These are phyloP conservation scores for Pythium oligandrum DNA, from an alignment of 352 stramenopile species.

Conservation along the genomic window DNA sequence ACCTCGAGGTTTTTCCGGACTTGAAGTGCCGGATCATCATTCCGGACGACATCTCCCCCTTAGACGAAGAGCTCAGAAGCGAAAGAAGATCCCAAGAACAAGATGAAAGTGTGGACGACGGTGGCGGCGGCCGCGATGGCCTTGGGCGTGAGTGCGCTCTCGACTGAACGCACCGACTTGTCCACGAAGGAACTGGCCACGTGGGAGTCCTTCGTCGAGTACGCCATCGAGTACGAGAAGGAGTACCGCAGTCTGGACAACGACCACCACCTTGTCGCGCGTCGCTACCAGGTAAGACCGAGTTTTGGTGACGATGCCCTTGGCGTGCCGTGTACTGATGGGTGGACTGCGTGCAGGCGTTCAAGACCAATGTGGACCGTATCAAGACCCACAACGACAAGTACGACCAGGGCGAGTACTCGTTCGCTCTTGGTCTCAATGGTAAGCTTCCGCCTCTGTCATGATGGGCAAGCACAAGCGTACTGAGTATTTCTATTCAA, in stretches of 20 bases:
- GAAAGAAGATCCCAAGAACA: background rate
- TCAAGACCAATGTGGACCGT: constrained; percentile 42
- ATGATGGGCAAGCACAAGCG: no score
- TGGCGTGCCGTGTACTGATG: background rate
- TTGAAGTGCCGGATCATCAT: background rate
- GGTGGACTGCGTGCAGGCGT: constrained; percentile 15
- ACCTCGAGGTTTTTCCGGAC: background rate
- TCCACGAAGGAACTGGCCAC: background rate
- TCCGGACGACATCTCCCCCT: background rate
- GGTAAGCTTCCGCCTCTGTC: constrained; percentile 1
- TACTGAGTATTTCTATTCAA: background rate
- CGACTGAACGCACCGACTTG: constrained; percentile 9
- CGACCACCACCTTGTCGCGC: constrained; percentile 30
- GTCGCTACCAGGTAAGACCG: constrained; percentile 23
- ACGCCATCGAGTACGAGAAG: constrained; percentile 50
- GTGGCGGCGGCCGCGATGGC: constrained; percentile 5
- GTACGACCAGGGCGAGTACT: constrained; percentile 36
- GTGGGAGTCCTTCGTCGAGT: constrained; percentile 51
- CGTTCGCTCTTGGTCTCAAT: constrained; percentile 48
- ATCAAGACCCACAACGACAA: constrained; percentile 48
- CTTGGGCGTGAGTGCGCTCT: constrained; percentile 2
- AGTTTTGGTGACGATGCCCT: background rate
- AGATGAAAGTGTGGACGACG: background rate
- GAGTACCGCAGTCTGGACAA: constrained; percentile 35
- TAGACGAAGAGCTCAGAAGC: background rate